Evolutionary conservation across 306 rosid genomes (phyloP), one percentile per base, ranked within the genome.

Genomic region (Inga oerstediana): DNA sequence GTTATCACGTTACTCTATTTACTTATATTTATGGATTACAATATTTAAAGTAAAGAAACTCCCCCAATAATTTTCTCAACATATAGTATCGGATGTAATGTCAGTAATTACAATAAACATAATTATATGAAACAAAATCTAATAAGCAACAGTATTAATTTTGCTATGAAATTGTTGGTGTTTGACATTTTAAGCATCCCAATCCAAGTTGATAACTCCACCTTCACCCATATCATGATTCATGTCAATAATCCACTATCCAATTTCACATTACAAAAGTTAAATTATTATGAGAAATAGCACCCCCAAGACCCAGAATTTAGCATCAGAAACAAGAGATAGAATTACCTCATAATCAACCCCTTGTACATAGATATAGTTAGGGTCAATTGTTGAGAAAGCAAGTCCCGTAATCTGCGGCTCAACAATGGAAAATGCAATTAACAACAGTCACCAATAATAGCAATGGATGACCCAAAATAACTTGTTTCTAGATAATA

Each of bases 351-450:
- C 98, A 77, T 93, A 88, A 87, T 93, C 98, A 84, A 95, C 87
- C 78, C 98, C 98, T 88, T 95, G 98, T 72, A 93, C 41, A 80
- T 93, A 93, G 76, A 95, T 92, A 82, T 84, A 87, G 76, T 89
- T 88, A 44, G 98, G 88, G 80, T 95, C 91, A 78, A 89, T 45
- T 46, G 98, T 74, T 66, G 98, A 93, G 90, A 95, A 93, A 76
- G 90, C 79, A 84, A 95, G 88, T 37, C 98, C 94, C 9, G 97
- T 95, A 86, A 95, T 95, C 98, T 95, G 92, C 91, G 79, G 83
- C 62, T 41, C 62, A 61, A 37, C 20, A 82, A 76, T 46, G 59
- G 82, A 48, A 30, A 78, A 19, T 54, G 83, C 10, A 59, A 59
- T 51, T 51, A 77, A 58, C 27, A 61, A 58, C 30, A 61, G 80